Evolutionary conservation across 441 rosid species (phyloP).

Genomic region (Dalechampia spathulata): DNA sequence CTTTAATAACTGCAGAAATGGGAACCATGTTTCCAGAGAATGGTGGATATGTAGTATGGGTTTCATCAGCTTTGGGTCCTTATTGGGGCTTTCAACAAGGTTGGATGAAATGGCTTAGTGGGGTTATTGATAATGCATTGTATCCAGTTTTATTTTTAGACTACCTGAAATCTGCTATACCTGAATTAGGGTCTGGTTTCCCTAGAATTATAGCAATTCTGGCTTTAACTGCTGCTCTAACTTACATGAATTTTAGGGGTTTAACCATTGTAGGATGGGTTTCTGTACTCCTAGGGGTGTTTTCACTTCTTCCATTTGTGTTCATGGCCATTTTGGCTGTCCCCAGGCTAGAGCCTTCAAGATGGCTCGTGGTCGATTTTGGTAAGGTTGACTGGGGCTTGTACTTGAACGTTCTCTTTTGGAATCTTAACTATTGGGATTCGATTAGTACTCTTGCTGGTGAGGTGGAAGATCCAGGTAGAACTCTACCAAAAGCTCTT

Average conservation of each 20-base stretch:
- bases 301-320: constrained; percentile 52
- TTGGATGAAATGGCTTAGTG: constrained; percentile 82
- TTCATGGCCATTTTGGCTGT: constrained; percentile 54
- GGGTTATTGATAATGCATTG: constrained; percentile 55
- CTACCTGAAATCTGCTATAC: constrained; percentile 44
- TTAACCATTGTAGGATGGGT: constrained; percentile 51
- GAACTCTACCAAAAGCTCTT: constrained; percentile 50
- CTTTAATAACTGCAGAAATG: constrained; percentile 66
- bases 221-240: constrained; percentile 37
- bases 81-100: constrained; percentile 76
- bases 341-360: constrained; percentile 44
- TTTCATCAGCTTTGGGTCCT: constrained; percentile 57
- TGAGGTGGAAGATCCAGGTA: constrained; percentile 49
- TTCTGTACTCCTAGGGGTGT: constrained; percentile 46
- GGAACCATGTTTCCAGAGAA: constrained; percentile 65
- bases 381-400: constrained; percentile 41
- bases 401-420: constrained; percentile 57
- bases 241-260: constrained; percentile 55
- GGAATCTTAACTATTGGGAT: constrained; percentile 75
- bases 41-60: constrained; percentile 71
- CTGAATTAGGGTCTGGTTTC: constrained; percentile 40
- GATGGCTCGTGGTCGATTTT: constrained; percentile 47
- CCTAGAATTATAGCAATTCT: constrained; percentile 36
- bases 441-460: constrained; percentile 66
- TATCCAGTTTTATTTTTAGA: constrained; percentile 64